Base-by-base conservation (phyloP, 108 stramenopile species). In the Skeletonema costatum region DNA sequence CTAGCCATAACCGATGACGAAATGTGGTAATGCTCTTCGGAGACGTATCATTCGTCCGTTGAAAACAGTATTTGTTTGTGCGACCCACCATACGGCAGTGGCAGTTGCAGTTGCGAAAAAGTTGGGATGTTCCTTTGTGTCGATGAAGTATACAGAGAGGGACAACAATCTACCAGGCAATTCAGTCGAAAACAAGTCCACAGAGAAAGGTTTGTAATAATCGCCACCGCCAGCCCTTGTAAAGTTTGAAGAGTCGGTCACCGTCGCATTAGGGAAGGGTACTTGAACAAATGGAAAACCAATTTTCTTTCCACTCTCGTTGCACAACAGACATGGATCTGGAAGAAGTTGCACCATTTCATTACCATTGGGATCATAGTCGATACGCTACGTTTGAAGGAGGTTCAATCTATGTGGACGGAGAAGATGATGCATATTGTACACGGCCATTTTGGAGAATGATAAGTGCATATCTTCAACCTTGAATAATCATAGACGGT, bases 1-100 rank as follows among this genome's bases (percentile, higher is more conserved):
- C 88, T 7, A 66, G 93, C 13, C 13, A 70, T 96, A 16, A 84
- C 93, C 17, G 96, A 96, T 76, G 90, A 90, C 12, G 91, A 91
- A 86, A 87, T 92, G 74, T 89, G 87, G 87, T 42, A 17, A 71
- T 39, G 86, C 87, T 2, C 87, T 91, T 16, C 70, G 46, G 31
- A 61, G 16, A 66, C 78, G 38, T 30, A 70, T 38, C 71, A 81
- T 1, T 71, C 78, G 2, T 80, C 39, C 11, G 65, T 35, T 44
- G 71, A 19, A 12, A 0, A 41, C n/a, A n/a, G n/a, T n/a, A n/a
- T n/a, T 10, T 93, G 92, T 66, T 73, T 85, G 25, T 76, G 68
- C n/a, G 96, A 97, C 86, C 96, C 96, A 21, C 93, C 93, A 97
- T 70, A 95, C 93, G 4, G 88, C 89, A 12, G 93, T 97, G 13